Percentiles rank a stretch among this genome's conserved stretches.
These are phyloP conservation scores for Bertia moriformis DNA, from an alignment of 2,329 filamentous ascomycete genomes.

Conservation along the genomic window DNA sequence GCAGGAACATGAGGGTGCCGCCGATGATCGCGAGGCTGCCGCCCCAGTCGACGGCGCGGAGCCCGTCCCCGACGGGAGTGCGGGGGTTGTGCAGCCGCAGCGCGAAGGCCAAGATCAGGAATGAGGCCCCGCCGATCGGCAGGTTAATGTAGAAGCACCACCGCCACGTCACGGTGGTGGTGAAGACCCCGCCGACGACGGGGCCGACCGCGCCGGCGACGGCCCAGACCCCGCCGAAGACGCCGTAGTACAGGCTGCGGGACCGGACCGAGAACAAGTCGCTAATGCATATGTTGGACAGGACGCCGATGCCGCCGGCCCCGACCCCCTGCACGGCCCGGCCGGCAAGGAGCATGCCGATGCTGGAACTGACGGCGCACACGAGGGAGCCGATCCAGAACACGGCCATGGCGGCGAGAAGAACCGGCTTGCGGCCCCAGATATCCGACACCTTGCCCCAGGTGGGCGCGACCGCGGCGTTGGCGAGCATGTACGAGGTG, in stretches of 20 bases:
- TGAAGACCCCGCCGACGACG: slow-evolving; percentile 1
- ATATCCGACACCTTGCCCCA: slow-evolving; percentile 32
- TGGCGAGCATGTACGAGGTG: slow-evolving; percentile 43
- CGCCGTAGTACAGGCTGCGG: slow-evolving; percentile 27
- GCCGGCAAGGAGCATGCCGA: slow-evolving; percentile 15
- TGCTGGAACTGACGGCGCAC: slow-evolving; percentile 12
- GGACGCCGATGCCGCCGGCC: slow-evolving; percentile 13
- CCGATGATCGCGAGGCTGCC: slow-evolving; percentile 38
- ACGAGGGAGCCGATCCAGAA: slow-evolving; percentile 18
- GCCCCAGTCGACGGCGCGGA: slow-evolving; percentile 30
- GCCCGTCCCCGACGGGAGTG: slow-evolving; percentile 33
- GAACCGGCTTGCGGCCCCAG: slow-evolving; percentile 20
- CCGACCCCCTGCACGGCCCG: slow-evolving; percentile 14
- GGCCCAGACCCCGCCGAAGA: slow-evolving; percentile 38
- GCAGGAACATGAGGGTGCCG: slow-evolving; percentile 38
- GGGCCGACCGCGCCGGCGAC: slow-evolving; percentile 1
- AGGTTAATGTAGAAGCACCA: slow-evolving; percentile 33
- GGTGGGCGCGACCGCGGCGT: slow-evolving; percentile 36
- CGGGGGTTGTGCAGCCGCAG: slow-evolving; percentile 39
- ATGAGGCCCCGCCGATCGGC: slow-evolving; percentile 19
- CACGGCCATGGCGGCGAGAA: slow-evolving; percentile 12
- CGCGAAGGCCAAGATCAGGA: slow-evolving; percentile 33
- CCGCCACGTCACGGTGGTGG: slow-evolving; percentile 29
- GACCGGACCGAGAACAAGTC: slow-evolving; percentile 15
- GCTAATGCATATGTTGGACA: slow-evolving; percentile 16